Base-by-base conservation (phyloP, 2,329 filamentous ascomycete genomes). In the Alternaria ventricosa region DNA sequence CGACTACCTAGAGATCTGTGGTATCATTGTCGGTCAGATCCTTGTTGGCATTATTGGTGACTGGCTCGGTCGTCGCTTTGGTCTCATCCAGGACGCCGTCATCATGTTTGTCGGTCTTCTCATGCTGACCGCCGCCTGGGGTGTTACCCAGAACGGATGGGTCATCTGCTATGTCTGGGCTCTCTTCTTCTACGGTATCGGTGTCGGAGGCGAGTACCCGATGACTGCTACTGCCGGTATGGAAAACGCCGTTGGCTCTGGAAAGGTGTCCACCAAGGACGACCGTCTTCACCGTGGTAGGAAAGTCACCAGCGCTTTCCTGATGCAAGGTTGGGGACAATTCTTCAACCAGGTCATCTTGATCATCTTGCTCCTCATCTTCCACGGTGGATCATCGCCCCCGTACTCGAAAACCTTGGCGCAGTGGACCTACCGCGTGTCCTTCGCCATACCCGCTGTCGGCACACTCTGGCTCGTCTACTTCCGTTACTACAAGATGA, bases 241-340 rank as follows among this genome's bases (percentile, higher is more conserved):
- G 89, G 94, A 97, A 80, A 93, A 94, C 75, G 91, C 93, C 15
- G 91, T 94, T 49, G 89, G 92, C n/a, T 82, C 93, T 41, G 94
- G 95, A 66, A 94, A 91, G 79, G 83, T 97, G 57, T 97, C 95
- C 7, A 97, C 94, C 62, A 91, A 90, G 66, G 93, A 97, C 57
- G 95, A 98, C 79, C 93, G 95, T 78, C 89, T 98, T 57, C 95
- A 98, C 84, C 93, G 95, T 82, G 95, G 95, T 68, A 92, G 95
- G 77, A 97, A 97, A 81, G 95, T 97, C 78, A 97, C 94, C 70
- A 93, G 91, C 80, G 94, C 95, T 62, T 98, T 98, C 85, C 82
- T 98, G 82, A 97, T 98, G 95, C 95, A 98, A 82, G 95, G 95
- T 58, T 98, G 95, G 95, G 95, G 95, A 70, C 95, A 98, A 81